Evolutionary conservation across 345 rosid genomes (phyloP).

Genomic region (Rhodamnia rubescens): DNA sequence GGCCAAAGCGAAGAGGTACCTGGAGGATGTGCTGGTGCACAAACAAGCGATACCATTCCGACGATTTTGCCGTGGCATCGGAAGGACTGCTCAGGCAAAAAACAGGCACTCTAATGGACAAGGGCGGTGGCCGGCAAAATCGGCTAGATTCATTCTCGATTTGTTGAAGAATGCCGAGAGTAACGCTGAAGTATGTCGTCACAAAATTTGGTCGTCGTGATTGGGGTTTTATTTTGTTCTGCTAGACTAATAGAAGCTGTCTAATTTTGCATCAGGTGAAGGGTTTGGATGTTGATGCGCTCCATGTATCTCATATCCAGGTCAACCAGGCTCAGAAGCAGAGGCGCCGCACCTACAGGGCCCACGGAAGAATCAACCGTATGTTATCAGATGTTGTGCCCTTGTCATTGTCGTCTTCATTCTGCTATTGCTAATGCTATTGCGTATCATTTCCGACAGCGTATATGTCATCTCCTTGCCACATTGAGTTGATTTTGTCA

Average conservation of each 20-base stretch:
- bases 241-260: neutral
- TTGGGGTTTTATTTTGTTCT: neutral
- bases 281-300: slow-evolving; percentile 40
- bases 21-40: slow-evolving; percentile 71
- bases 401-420: neutral
- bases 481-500: slow-evolving; percentile 37
- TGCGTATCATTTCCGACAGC: slow-evolving; percentile 4
- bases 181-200: slow-evolving; percentile 28
- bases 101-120: slow-evolving; percentile 76
- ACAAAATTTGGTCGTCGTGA: neutral
- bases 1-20: slow-evolving; percentile 58
- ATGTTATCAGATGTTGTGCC: neutral
- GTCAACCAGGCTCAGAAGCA: slow-evolving; percentile 47
- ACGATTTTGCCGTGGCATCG: slow-evolving; percentile 67
- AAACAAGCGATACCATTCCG: slow-evolving; percentile 80
- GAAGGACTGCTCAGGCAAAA: slow-evolving; percentile 74
- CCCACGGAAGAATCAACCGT: slow-evolving; percentile 49
- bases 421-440: neutral
- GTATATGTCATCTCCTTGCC: slow-evolving; percentile 48
- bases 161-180: slow-evolving; percentile 45
- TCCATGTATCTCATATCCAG: slow-evolving; percentile 29
- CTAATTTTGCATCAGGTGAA: slow-evolving; percentile 19
- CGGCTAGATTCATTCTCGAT: slow-evolving; percentile 33
- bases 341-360: slow-evolving; percentile 39
- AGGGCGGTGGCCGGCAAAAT: slow-evolving; percentile 65